Evolutionary conservation across 192 early-diverging fungal genomes (phyloP).

Genomic region (Geosiphon pyriformis): DNA sequence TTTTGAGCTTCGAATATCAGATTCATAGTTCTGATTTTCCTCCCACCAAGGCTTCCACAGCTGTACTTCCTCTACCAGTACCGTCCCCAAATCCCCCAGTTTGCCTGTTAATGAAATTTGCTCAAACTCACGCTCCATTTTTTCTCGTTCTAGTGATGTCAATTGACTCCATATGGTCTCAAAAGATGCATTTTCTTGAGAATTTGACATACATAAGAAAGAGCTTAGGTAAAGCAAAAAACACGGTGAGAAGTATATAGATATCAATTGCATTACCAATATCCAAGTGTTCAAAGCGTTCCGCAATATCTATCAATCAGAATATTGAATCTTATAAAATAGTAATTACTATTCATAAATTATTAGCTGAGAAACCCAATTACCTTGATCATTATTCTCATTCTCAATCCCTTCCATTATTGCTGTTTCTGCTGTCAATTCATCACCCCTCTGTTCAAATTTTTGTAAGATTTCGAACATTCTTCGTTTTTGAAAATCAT

Average conservation of each 20-base stretch:
- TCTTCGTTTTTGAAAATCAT: constrained; percentile 40
- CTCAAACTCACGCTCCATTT: constrained; percentile 43
- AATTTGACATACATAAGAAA: too few relatives aligned
- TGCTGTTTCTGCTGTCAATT: constrained; percentile 24
- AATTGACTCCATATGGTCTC: constrained; percentile 45
- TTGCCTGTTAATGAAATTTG: constrained; percentile 10
- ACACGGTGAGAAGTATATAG: constrained; percentile 15
- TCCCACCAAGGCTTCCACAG: constrained; percentile 27
- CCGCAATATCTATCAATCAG: constrained; percentile 30
- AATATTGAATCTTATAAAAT: background rate
- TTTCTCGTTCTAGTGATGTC: constrained; percentile 38
- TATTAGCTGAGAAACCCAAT: background rate
- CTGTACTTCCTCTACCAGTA: background rate
- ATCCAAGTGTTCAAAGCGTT: constrained; percentile 39
- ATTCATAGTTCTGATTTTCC: background rate
- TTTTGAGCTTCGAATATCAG: background rate
- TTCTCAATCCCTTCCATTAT: constrained; percentile 34
- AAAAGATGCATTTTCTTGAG: constrained; percentile 36
- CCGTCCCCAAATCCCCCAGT: background rate
- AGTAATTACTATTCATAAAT: background rate
- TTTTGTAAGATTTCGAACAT: constrained; percentile 48
- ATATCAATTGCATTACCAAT: constrained; percentile 22
- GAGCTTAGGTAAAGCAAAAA: constrained; percentile 25
- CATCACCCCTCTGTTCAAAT: constrained; percentile 40
- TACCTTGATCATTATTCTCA: constrained; percentile 6